Conservation (phyloP, 768 basidiomycete species). For the Boletus subparvulus region DNA sequence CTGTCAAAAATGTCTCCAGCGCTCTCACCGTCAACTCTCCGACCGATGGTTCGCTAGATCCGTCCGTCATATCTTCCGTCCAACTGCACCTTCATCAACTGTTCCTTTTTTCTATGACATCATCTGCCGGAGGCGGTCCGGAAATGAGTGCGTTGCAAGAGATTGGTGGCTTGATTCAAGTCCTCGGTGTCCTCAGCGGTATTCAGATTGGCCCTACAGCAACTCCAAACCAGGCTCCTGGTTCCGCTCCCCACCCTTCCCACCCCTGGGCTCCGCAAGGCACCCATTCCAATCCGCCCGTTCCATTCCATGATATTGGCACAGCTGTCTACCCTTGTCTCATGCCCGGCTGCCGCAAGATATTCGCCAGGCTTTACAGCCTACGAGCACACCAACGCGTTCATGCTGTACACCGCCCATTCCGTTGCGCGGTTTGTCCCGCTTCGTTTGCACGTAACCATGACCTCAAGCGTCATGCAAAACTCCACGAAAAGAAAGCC, state of each 20-base stretch:
- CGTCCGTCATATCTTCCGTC: slow-evolving; percentile 64
- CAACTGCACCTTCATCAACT: slow-evolving; percentile 73
- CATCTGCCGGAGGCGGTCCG: slow-evolving; percentile 51
- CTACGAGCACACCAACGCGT: slow-evolving; percentile 70
- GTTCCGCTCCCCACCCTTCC: slow-evolving; percentile 35
- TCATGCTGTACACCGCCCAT: slow-evolving; percentile 65
- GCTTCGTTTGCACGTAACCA: slow-evolving; percentile 79
- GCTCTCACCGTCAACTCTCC: slow-evolving; percentile 42
- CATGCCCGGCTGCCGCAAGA: slow-evolving; percentile 62
- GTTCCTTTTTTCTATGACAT: slow-evolving; percentile 77
- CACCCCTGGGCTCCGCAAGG: slow-evolving; percentile 32
- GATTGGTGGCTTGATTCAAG: slow-evolving; percentile 78
- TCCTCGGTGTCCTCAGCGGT: slow-evolving; percentile 76
- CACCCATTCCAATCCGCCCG: slow-evolving; percentile 20
- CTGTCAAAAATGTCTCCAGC: slow-evolving; percentile 55
- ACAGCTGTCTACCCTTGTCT: slow-evolving; percentile 82
- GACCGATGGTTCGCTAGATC: slow-evolving; percentile 47
- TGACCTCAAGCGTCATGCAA: slow-evolving; percentile 75
- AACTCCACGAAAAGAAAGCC: slow-evolving; percentile 68
- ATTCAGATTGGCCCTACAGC: slow-evolving; percentile 57
- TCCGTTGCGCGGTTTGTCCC: slow-evolving; percentile 61
- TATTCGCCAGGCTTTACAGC: slow-evolving; percentile 65
- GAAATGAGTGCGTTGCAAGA: slow-evolving; percentile 66
- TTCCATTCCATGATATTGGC: slow-evolving; percentile 50
- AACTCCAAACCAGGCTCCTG: slow-evolving; percentile 28